phyloP scores from a whole-genome alignment of 2,329 filamentous ascomycete species.

The Tolypocladium tropicale region DNA sequence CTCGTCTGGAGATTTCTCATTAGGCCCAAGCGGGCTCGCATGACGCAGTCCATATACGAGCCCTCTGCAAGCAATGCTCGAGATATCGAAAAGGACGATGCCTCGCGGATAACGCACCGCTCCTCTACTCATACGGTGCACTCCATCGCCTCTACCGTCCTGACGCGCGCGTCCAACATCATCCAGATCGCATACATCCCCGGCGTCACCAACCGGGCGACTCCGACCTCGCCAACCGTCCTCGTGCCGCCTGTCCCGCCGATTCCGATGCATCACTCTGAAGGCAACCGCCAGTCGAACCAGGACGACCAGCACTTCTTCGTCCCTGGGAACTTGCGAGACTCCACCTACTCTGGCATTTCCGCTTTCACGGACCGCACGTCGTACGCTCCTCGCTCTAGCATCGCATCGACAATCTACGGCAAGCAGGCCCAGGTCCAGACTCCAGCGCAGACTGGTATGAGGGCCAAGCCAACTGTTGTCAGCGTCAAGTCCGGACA shows the following conservation, averaged over 20 bases:
- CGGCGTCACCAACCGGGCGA: conserved; percentile 86
- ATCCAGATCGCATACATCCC: conserved; percentile 99
- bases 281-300: conserved; percentile 31
- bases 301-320: conserved; percentile 84
- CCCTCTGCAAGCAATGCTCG: conserved; percentile 38
- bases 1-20: conserved; percentile 82
- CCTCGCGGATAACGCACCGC: conserved; percentile 37
- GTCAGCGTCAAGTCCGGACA: conserved; percentile 77
- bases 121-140: conserved; percentile 77
- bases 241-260: conserved; percentile 90
- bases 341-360: conserved; percentile 79
- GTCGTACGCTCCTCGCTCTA: conserved; percentile 54
- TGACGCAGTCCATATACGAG: conserved; percentile 43
- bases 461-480: conserved; percentile 80
- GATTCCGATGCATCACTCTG: conserved; percentile 60
- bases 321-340: conserved; percentile 78
- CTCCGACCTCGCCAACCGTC: conserved; percentile 68
- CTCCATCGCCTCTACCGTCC: conserved; percentile 89
- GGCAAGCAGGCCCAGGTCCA: conserved; percentile 79
- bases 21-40: conserved; percentile 62
- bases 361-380: conserved; percentile 53
- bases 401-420: conserved; percentile 89
- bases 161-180: conserved; percentile 94
- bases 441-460: conserved; percentile 75
- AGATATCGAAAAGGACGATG: conserved; percentile 35